These are phyloP conservation scores for Xylaria sp. DNA, from an alignment of 2,329 filamentous ascomycete species.

Conservation along the genomic window DNA sequence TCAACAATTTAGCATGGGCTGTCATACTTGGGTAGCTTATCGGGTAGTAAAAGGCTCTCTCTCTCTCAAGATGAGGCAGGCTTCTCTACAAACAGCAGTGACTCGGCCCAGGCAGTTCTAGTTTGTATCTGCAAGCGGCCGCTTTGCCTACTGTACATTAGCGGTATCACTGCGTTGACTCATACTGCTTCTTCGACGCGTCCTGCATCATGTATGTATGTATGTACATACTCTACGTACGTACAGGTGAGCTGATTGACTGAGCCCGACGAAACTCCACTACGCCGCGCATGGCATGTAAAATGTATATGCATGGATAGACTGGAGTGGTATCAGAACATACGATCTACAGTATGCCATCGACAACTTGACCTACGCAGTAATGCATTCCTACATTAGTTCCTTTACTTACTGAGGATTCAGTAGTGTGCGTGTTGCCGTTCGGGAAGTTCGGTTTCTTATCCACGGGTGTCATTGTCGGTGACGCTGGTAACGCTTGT, in stretches of 20 bases:
- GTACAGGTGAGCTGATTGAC: slow-evolving; percentile 34
- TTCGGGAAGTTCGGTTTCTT: slow-evolving; percentile 25
- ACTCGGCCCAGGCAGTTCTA: slow-evolving; percentile 37
- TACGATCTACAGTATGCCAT: slow-evolving; percentile 31
- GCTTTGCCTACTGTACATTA: slow-evolving; percentile 28
- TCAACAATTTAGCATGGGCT: not conserved
- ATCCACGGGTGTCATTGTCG: not conserved
- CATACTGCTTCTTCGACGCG: slow-evolving; percentile 41
- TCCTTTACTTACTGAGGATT: not conserved
- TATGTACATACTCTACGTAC: slow-evolving; percentile 1
- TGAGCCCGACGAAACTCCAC: slow-evolving; percentile 35
- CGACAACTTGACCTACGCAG: slow-evolving; percentile 6
- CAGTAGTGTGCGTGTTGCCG: not conserved
- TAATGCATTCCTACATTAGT: not conserved
- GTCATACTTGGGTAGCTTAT: not conserved
- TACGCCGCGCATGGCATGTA: slow-evolving; percentile 31
- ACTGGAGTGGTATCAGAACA: slow-evolving; percentile 29
- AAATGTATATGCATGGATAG: slow-evolving; percentile 12
- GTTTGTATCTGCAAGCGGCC: slow-evolving; percentile 41
- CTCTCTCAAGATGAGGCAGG: slow-evolving; percentile 1
- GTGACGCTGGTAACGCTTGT: not conserved
- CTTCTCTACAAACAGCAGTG: slow-evolving; percentile 25
- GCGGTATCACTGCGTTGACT: slow-evolving; percentile 43
- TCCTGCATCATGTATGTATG: slow-evolving; percentile 38
- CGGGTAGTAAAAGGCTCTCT: not conserved